A percentile compares a stretch with the other conserved stretches of the same genome.
These are phyloP conservation scores for Verticillium tricorpus DNA, from an alignment of 2,329 filamentous ascomycete species.

Conservation along the genomic window DNA sequence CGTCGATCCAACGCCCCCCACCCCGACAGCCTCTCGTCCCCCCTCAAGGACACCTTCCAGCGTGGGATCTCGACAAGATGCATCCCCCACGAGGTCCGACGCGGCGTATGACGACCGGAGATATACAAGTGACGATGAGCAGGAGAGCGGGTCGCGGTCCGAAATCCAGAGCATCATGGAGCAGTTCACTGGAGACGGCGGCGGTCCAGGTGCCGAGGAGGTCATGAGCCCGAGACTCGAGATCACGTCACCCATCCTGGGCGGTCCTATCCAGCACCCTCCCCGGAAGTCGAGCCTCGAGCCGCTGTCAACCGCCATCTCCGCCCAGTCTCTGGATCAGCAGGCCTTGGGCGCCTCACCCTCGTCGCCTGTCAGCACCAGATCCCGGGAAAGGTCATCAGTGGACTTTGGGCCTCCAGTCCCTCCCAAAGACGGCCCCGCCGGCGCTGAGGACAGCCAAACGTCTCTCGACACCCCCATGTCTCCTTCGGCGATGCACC, in stretches of 20 bases:
- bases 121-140: constrained; percentile 56
- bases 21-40: constrained; percentile 49
- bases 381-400: constrained; percentile 28
- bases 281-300: constrained; percentile 85
- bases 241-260: constrained; percentile 72
- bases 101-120: constrained; percentile 53
- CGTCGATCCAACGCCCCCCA: constrained; percentile 55
- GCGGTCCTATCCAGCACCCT: constrained; percentile 65
- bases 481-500: constrained; percentile 49
- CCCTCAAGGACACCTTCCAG: constrained; percentile 56
- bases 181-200: constrained; percentile 76
- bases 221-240: constrained; percentile 90
- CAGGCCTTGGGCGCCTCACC: constrained; percentile 3
- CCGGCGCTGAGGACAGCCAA: constrained; percentile 34
- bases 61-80: constrained; percentile 44
- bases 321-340: constrained; percentile 28
- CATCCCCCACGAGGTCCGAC: constrained; percentile 52
- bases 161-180: constrained; percentile 99
- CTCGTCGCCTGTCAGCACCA: constrained; percentile 31
- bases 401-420: constrained; percentile 53
- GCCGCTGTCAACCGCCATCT: constrained; percentile 51
- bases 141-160: constrained; percentile 65
- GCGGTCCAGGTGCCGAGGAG: constrained; percentile 69
- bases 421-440: constrained; percentile 54
- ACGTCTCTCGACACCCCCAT: constrained; percentile 29